Evolutionary conservation across 805 yeast species (phyloP), one percentile per base, ranked within the genome.

Genomic region (Grigorovia humatica): DNA sequence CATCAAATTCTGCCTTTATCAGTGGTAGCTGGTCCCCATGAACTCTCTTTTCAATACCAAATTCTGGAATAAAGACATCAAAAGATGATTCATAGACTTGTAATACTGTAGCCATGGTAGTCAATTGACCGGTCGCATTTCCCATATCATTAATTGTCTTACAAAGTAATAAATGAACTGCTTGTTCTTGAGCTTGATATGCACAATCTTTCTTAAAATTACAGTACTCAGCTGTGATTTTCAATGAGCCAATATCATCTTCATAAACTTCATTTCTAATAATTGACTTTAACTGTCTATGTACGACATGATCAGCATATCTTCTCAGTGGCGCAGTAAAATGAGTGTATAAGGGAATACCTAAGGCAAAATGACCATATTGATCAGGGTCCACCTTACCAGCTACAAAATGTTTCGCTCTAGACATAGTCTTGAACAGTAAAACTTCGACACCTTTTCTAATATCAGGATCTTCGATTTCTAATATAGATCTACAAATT

Each of bases 1-100:
- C 85, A 66, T 87, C 90, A 66, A 85, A 93, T 67, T 93, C 98
- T 5, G 97, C 98, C 67, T 89, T 90, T 23, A 80, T 80, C 55
- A 91, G 74, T 11, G 98, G 98, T 51, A 93, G 74, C 69, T 93
- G 98, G 69, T 93, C 99, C 29, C 98, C 97, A 63, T 93, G 99
- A 20, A 90, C 96, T 62, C 97, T 77, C 69, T 90, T 90, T 65
- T 90, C 97, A 59, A 90, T 85, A 45, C 97, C 97, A 70, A 89
- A 85, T 57, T 88, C 96, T 1, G 96, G 96, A 55, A 90, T 74
- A 57, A 85, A 80, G 2, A 90, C 91, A 67, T 93, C 99, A 70
- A 93, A 93, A 1, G 98, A 88, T 1, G 96, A 87, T 69, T 93
- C 98, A 66, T 91, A 90, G 9, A 91, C 97, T 67, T 89, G 96